Base-by-base conservation (phyloP, 805 yeast species). In the Saturnispora serradocipensis region DNA sequence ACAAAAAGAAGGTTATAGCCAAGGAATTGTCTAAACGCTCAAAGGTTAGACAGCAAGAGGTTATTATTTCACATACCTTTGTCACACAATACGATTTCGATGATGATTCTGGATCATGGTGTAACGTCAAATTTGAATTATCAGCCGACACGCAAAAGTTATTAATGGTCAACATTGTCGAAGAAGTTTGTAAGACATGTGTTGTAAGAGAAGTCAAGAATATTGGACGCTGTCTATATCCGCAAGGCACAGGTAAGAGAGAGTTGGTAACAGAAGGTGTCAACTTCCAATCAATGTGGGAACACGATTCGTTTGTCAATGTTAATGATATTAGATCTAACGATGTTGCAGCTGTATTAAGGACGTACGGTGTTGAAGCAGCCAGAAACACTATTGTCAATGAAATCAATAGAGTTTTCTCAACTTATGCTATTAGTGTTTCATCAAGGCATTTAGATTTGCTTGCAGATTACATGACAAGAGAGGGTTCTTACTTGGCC, bases 391-490 rank as follows among this genome's bases (percentile, higher is more conserved):
- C 99, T 34, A 87, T 93, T 73, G 98, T 89, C 30, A 84, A 88
- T 63, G 99, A 93, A 76, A 87, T 93, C 67, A 86, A 87, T 71
- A 86, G 88, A 61, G 99, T 93, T 61, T 93, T 93, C 80, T 88
- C 88, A 54, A 89, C 95, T 50, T 93, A 93, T 70, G 98, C 98
- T 62, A 93, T 93, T 65, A 73, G 89, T 54, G 99, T 93, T 54
- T 85, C 93, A 52, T 74, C 81, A 50, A 88, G 99, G 69, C 99
- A 93, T 73, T 81, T 93, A 72, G 99, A 93, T 66, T 80, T 93
- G 67, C 84, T 93, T 68, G 99, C 95, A 58, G 99, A 93, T 70
- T 87, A 88, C 88, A 93, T 93, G 99, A 93, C 99, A 5, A 82
- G 99, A 70, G 98, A 93, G 71, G 99, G 99, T 64, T 80, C 95